These are phyloP conservation scores for Trypanosoma avium DNA, from an alignment of 208 protist genomes.

Conservation along the genomic window DNA sequence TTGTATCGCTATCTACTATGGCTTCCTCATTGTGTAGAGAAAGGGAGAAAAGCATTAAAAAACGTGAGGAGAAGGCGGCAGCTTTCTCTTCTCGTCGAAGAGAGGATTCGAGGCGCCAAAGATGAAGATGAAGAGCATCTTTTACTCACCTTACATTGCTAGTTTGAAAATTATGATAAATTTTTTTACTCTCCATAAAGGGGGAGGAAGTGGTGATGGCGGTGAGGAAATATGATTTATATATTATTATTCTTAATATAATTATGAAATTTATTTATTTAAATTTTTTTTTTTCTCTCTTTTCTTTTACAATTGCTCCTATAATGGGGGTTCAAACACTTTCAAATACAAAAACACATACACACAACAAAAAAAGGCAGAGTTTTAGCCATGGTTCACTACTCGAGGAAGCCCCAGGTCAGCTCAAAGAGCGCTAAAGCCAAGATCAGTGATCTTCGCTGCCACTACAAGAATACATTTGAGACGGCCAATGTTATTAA, in stretches of 20 bases:
- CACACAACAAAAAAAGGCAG: constrained; percentile 15
- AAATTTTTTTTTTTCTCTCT: not conserved
- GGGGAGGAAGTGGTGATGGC: no score
- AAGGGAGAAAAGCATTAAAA: constrained; percentile 35
- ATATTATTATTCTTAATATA: constrained; percentile 16
- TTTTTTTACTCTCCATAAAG: no score
- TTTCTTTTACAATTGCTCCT: no score
- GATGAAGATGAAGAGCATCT: no score
- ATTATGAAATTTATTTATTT: not conserved
- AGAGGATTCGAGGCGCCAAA: constrained; percentile 23
- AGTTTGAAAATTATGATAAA: no score
- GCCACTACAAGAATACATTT: constrained; percentile 96
- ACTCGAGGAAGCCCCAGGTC: constrained; percentile 90
- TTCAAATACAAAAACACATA: no score
- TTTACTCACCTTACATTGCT: no score
- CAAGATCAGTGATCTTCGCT: constrained; percentile 87
- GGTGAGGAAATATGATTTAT: no score
- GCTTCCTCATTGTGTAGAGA: constrained; percentile 39
- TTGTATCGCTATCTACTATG: constrained; percentile 65
- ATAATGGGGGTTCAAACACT: no score
- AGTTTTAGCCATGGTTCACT: constrained; percentile 68
- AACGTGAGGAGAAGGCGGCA: constrained; percentile 32
- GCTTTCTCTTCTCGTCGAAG: constrained; percentile 27
- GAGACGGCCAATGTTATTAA: constrained; percentile 93
- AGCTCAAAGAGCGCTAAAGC: constrained; percentile 83